These are phyloP conservation scores for Aleurites moluccanus DNA, from an alignment of 441 rosid genomes.

Conservation along the genomic window DNA sequence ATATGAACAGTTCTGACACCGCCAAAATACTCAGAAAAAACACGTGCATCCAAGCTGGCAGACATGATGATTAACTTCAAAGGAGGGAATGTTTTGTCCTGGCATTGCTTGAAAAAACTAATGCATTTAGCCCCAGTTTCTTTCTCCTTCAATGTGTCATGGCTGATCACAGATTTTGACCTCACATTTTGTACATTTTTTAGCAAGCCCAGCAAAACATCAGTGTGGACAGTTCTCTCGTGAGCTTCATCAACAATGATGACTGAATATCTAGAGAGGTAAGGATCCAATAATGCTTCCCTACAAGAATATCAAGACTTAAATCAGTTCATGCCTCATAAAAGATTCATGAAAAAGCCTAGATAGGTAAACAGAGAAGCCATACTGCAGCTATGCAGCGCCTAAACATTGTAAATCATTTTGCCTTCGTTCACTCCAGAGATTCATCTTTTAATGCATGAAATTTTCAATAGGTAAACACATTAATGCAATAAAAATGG, in stretches of 20 bases:
- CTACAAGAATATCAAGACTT: conserved; percentile 37
- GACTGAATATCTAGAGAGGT: conserved; percentile 76
- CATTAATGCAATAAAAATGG: background rate
- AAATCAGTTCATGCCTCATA: conserved; percentile 13
- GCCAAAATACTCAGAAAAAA: conserved; percentile 76
- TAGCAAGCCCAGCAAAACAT: conserved; percentile 83
- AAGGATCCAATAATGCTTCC: conserved; percentile 85
- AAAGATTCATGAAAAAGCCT: background rate
- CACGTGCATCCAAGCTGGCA: conserved; percentile 93
- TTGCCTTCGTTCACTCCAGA: background rate
- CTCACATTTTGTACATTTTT: conserved; percentile 67
- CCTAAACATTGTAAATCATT: background rate
- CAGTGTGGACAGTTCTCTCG: conserved; percentile 93
- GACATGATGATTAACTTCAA: conserved; percentile 91
- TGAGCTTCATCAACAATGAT: conserved; percentile 94
- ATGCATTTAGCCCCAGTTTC: conserved; percentile 36
- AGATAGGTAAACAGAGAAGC: background rate
- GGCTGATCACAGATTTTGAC: conserved; percentile 36
- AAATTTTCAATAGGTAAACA: background rate
- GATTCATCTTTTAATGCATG: background rate
- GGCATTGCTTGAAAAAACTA: conserved; percentile 44
- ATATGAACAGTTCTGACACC: conserved; percentile 82
- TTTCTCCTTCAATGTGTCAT: conserved; percentile 21
- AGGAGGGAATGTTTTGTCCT: conserved; percentile 50
- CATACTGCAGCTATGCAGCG: background rate